phyloP scores from a whole-genome alignment of 1,139 yeast species.

The Pichia sp. region DNA sequence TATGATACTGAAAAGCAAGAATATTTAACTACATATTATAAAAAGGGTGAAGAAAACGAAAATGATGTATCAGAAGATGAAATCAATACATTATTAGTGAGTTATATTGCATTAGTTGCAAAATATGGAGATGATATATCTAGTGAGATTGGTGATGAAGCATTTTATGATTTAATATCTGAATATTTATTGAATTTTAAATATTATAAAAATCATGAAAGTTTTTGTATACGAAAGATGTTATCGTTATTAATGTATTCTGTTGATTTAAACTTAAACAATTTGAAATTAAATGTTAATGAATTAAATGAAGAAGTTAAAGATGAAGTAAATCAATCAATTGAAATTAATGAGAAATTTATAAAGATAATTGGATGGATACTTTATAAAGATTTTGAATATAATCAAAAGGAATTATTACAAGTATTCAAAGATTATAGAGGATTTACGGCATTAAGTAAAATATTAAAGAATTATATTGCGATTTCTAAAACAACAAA shows the following conservation, averaged over 20 bases:
- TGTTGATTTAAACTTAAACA: conserved; percentile 35
- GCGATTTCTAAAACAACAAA: conserved; percentile 18
- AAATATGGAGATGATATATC: conserved; percentile 24
- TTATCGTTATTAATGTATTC: conserved; percentile 37
- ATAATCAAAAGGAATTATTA: conserved; percentile 35
- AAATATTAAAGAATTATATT: conserved; percentile 24
- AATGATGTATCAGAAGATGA: conserved; percentile 24
- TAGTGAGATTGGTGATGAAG: conserved; percentile 19
- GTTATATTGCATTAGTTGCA: conserved; percentile 27
- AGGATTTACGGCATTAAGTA: conserved; percentile 36
- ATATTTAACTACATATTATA: conserved; percentile 19
- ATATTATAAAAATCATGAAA: conserved; percentile 32
- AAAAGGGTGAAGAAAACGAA: conserved; percentile 5
- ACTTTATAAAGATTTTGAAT: conserved; percentile 42
- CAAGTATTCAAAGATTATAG: conserved; percentile 44
- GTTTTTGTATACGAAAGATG: conserved; percentile 42
- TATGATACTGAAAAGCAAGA: conserved; percentile 21
- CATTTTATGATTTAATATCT: conserved; percentile 24
- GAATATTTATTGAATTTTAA: conserved; percentile 31
- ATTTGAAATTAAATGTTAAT: conserved; percentile 32
- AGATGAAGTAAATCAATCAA: conserved; percentile 18
- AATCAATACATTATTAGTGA: conserved; percentile 29
- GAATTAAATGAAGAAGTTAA: conserved; percentile 16
- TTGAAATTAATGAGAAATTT: conserved; percentile 27
- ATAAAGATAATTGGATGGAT: conserved; percentile 40